Conservation (phyloP, 768 basidiomycete species). For the Zangia roseola region DNA sequence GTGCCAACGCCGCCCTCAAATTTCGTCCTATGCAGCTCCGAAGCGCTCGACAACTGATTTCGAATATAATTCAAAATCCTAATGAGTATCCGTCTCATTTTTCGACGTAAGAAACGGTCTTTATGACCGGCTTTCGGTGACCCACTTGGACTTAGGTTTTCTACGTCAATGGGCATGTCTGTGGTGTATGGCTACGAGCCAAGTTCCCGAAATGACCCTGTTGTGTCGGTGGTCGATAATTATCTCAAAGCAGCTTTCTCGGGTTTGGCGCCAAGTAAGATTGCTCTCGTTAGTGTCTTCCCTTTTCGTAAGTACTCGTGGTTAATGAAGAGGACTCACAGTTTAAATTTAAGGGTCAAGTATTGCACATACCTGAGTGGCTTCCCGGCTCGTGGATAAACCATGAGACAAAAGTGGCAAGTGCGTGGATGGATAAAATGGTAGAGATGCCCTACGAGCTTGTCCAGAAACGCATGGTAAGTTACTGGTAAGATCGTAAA, state of each 20-base stretch:
- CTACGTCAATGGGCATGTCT: too few species aligned
- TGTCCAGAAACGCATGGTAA: conserved; percentile 21
- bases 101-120: conserved; percentile 1
- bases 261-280: not conserved
- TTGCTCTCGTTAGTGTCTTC: not conserved
- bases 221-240: conserved; percentile 1
- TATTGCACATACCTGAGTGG: conserved; percentile 27
- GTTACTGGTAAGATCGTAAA: not conserved
- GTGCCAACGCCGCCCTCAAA: not conserved
- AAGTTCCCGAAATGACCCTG: conserved; percentile 1
- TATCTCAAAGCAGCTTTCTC: not conserved
- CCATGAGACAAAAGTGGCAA: conserved; percentile 12
- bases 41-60: not conserved
- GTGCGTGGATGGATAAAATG: conserved; percentile 1
- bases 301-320: conserved; percentile 13
- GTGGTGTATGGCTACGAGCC: not conserved
- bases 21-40: conserved; percentile 1
- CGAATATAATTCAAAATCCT: not conserved
- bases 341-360: not conserved
- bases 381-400: conserved; percentile 39
- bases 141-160: not conserved
- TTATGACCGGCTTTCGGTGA: not conserved
- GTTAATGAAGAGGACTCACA: not conserved
- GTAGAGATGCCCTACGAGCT: conserved; percentile 20
- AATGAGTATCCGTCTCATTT: not conserved